phyloP scores from a whole-genome alignment of 176 grass and related monocot species.

The Urochloa ruziziensis region DNA sequence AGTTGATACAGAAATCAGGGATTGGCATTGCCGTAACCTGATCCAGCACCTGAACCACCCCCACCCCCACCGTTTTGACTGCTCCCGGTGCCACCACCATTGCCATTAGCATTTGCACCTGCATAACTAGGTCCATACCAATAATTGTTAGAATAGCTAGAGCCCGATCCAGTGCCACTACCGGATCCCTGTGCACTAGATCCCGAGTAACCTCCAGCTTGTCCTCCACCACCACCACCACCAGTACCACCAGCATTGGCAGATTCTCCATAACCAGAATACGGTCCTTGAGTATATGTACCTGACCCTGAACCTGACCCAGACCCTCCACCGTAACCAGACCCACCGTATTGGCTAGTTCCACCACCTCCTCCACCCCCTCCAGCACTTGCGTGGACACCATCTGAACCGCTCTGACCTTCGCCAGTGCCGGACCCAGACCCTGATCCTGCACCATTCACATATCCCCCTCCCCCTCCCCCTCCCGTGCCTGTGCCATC shows the following conservation, averaged over 20 bases:
- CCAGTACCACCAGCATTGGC: neutral
- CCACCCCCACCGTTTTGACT: too few relatives aligned
- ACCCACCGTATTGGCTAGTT: neutral
- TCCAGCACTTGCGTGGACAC: conserved; percentile 13
- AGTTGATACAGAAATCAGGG: too few relatives aligned
- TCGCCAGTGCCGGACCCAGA: neutral
- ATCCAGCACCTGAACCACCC: too few relatives aligned
- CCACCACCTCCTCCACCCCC: neutral
- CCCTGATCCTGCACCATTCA: neutral
- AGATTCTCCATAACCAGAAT: neutral
- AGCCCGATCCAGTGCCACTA: too few relatives aligned
- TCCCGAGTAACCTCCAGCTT: too few relatives aligned
- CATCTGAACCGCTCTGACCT: neutral
- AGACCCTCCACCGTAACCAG: neutral
- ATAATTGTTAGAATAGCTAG: too few relatives aligned
- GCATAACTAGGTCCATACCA: too few relatives aligned
- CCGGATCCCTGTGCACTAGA: too few relatives aligned
- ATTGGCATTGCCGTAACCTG: too few relatives aligned
- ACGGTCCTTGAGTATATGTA: neutral
- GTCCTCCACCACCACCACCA: too few relatives aligned
- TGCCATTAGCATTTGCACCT: too few relatives aligned
- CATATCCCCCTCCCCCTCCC: conserved; percentile 17
- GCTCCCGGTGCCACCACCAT: too few relatives aligned
- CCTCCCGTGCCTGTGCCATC: conserved; percentile 1
- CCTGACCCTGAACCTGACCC: neutral